Conservation (phyloP, 305 asterid genomes). For the Solanum hybrid region DNA sequence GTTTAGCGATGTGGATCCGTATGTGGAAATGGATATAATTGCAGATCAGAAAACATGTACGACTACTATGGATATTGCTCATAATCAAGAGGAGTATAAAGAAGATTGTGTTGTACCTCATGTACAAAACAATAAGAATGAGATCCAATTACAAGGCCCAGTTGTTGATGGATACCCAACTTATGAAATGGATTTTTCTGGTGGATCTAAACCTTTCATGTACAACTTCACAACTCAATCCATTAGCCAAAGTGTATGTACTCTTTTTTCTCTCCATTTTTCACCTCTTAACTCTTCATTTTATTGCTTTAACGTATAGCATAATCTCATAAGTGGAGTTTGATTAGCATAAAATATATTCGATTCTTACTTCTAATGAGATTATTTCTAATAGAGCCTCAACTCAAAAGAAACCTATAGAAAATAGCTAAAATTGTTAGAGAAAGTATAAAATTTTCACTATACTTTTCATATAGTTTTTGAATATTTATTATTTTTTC, state of each 20-base stretch:
- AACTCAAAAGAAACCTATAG: neutral
- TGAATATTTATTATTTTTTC: no score
- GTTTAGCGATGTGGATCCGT: conserved; percentile 51
- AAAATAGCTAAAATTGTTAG: neutral
- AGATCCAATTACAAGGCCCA: conserved; percentile 41
- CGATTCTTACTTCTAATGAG: no score
- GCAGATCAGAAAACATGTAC: conserved; percentile 29
- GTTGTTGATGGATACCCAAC: conserved; percentile 69
- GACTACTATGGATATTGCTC: conserved; percentile 3
- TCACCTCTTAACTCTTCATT: neutral
- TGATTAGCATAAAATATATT: no score
- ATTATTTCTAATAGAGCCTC: neutral
- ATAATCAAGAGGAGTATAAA: conserved; percentile 10
- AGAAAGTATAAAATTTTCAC: neutral
- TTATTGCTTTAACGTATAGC: neutral
- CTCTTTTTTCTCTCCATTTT: neutral
- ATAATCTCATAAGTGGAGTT: no score
- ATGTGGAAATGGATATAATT: conserved; percentile 48
- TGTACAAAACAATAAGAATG: conserved; percentile 26
- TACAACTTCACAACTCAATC: conserved; percentile 64
- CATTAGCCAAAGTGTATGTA: conserved; percentile 64
- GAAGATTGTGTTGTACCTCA: conserved; percentile 68
- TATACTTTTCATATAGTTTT: no score
- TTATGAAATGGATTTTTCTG: conserved; percentile 42
- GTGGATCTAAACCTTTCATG: conserved; percentile 48